These are phyloP conservation scores for Diplosphaera chodatii DNA, from an alignment of 139 green algal species.

Conservation along the genomic window DNA sequence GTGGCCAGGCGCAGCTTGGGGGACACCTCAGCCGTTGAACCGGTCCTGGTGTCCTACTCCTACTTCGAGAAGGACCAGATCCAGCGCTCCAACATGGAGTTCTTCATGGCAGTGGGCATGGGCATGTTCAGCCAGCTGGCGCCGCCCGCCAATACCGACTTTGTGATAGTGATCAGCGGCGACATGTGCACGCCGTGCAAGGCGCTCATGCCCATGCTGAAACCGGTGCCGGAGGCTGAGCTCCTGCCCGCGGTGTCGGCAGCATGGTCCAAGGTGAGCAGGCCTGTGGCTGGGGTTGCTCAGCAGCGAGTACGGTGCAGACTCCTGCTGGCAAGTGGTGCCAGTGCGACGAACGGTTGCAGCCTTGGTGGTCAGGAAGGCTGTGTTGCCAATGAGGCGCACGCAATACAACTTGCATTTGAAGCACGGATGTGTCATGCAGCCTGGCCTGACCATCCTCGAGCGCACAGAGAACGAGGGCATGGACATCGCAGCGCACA, in stretches of 20 bases:
- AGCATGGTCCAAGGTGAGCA: neutral
- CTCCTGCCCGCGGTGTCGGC: neutral
- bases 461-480: conserved; percentile 58
- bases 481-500: conserved; percentile 76
- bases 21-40: neutral
- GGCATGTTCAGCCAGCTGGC: conserved; percentile 15
- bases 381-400: too few relatives aligned
- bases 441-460: conserved; percentile 31
- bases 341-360: too few relatives aligned
- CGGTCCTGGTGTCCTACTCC: conserved; percentile 56
- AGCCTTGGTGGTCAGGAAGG: too few relatives aligned
- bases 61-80: conserved; percentile 66
- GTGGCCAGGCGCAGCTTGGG: neutral
- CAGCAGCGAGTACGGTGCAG: too few relatives aligned
- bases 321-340: too few relatives aligned
- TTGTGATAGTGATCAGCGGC: conserved; percentile 44
- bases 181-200: conserved; percentile 51
- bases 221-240: neutral
- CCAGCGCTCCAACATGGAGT: conserved; percentile 58
- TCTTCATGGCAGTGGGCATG: conserved; percentile 58
- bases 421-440: neutral
- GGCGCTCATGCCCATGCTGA: conserved; percentile 29
- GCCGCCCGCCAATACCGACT: conserved; percentile 21
- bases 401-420: too few relatives aligned
- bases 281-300: too few relatives aligned